Conservation (phyloP, 2,329 filamentous ascomycete genomes). For the Venturia pyrina region DNA sequence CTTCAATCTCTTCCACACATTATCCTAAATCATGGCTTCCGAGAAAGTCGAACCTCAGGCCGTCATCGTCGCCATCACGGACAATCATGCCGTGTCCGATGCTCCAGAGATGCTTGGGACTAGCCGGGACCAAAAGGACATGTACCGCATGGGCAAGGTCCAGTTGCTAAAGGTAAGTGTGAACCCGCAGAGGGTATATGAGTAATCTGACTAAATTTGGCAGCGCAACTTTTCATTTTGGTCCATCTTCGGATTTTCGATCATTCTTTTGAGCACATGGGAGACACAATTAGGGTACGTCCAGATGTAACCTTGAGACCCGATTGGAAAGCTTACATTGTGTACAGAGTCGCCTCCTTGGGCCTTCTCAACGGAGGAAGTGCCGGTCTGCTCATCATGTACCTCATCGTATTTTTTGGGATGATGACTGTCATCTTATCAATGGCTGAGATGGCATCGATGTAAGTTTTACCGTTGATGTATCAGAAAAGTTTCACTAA, state of each 20-base stretch:
- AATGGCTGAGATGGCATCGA: conserved; percentile 15
- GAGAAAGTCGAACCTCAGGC: neutral
- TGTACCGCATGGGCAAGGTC: conserved; percentile 14
- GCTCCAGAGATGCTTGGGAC: conserved; percentile 11
- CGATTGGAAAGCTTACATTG: neutral
- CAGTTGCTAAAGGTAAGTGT: conserved; percentile 13
- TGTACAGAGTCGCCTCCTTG: neutral
- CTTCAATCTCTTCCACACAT: neutral
- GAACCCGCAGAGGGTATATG: neutral
- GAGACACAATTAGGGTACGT: conserved; percentile 12
- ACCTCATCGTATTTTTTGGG: conserved; percentile 5
- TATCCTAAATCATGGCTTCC: neutral
- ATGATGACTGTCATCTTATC: conserved; percentile 9
- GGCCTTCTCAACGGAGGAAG: conserved; percentile 13
- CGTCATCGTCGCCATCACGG: neutral
- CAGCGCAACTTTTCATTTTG: conserved; percentile 14
- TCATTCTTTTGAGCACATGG: conserved; percentile 14
- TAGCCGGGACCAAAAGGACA: conserved; percentile 9
- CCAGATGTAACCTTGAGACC: neutral
- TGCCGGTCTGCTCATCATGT: conserved; percentile 12
- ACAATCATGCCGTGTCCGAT: neutral
- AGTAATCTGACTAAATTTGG: neutral
- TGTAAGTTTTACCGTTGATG: conserved; percentile 1
- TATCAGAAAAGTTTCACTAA: too few relatives aligned
- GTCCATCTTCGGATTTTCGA: conserved; percentile 14